Base-by-base conservation (phyloP, 306 rosid genomes). In the Prunus padus region DNA sequence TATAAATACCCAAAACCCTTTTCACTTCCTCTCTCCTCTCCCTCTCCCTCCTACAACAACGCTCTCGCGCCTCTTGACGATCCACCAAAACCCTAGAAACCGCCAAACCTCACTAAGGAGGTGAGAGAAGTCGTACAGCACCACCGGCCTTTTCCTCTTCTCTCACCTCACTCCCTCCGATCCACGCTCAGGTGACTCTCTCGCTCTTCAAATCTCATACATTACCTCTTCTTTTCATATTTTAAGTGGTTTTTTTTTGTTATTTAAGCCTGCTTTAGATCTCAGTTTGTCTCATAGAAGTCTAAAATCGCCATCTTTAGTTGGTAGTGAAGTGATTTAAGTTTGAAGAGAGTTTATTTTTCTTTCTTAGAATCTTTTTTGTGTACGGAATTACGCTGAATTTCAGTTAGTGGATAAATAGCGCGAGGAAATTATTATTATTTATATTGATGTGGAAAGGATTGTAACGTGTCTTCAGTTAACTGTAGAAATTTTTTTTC, bases 51-150 rank as follows among this genome's bases (percentile, higher is more conserved):
- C 79, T 30, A 54, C 20, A 40, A 64, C 63, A 40, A 37, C 46
- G 10, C 60, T 76, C 80, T 73, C 88, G 59, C 76, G 77, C 84
- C 72, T 85, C 87, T 77, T 84, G 76, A 74, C 63, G 90, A 82
- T 79, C 84, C 84, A 60, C 78, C 65, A 46, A 86, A 84, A 82
- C 92, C 88, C 89, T 84, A 63, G 70, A 69, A 30, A 67, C 60
- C 73, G 64, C 74, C 74, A 60, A 65, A 11, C 65, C 84, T 56
- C 46, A 44, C 77, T 63, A 52, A 73, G 80, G 83, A 81, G 86
- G 84, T 54, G 81, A 77, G 84, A 76, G 83, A 74, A 84, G 80
- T 56, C 70, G 72, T 80, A 37, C 18, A 42, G 71, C 78, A 4
- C 76, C 72, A 33, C 45, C 67, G 10, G 42, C 19, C 59, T 42